phyloP scores from a whole-genome alignment of 768 basidiomycete species.

The Polyporus arcularius region DNA sequence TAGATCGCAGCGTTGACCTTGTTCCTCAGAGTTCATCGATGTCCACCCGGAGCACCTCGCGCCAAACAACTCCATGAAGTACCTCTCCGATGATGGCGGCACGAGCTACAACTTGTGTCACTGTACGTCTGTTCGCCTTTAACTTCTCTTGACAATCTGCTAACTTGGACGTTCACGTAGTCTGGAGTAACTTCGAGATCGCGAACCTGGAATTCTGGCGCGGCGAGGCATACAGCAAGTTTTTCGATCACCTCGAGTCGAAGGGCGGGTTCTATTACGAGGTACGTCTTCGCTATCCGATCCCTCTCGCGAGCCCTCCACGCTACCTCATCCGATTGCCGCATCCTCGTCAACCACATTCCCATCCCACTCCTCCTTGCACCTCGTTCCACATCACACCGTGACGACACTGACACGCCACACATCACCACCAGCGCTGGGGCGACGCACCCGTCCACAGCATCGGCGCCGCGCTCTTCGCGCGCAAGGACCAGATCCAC shows the following conservation, averaged over 20 bases:
- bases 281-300: conserved; percentile 39
- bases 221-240: conserved; percentile 76
- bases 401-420: not conserved
- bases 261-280: conserved; percentile 93
- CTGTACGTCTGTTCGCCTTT: conserved; percentile 43
- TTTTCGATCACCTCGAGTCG: conserved; percentile 80
- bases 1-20: conserved; percentile 27
- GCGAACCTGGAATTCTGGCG: conserved; percentile 90
- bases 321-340: not conserved
- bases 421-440: conserved; percentile 29
- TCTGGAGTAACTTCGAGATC: conserved; percentile 79
- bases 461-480: conserved; percentile 50
- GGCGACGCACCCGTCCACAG: conserved; percentile 52
- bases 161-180: conserved; percentile 25
- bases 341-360: not conserved
- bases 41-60: conserved; percentile 56
- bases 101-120: conserved; percentile 67
- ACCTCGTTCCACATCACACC: not conserved
- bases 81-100: conserved; percentile 68
- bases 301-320: not conserved
- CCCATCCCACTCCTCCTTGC: not conserved
- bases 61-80: conserved; percentile 60
- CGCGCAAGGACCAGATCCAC: conserved; percentile 59
- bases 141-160: not conserved
- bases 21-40: conserved; percentile 50